Evolutionary conservation across 1,139 yeast species (phyloP).

Genomic region (Debaryomyces fabryi): DNA sequence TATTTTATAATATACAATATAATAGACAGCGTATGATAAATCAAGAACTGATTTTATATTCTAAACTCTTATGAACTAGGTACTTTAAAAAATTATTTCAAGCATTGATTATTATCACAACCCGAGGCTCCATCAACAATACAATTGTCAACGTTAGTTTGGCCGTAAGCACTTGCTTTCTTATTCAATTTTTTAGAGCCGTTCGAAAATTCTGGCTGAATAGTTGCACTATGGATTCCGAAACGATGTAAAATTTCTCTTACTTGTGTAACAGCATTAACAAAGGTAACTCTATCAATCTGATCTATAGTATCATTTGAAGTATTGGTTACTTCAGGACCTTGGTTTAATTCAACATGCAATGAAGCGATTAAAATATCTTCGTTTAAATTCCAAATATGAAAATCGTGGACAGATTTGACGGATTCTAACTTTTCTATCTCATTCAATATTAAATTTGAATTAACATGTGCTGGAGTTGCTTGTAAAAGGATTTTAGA

Average conservation of each 20-base stretch:
- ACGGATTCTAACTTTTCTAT: conserved; percentile 72
- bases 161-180: conserved; percentile 34
- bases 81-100: conserved; percentile 3
- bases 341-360: conserved; percentile 68
- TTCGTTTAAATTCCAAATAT: conserved; percentile 94
- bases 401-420: conserved; percentile 88
- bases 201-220: conserved; percentile 77
- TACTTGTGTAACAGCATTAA: conserved; percentile 73
- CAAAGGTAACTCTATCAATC: conserved; percentile 51
- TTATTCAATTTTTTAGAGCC: conserved; percentile 9
- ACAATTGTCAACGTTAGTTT: conserved; percentile 34
- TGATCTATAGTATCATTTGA: conserved; percentile 25
- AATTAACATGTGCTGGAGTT: conserved; percentile 79
- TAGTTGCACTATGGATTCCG: conserved; percentile 92
- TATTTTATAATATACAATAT: not conserved
- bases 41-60: not conserved
- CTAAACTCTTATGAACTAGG: not conserved
- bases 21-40: not conserved
- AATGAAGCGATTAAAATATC: conserved; percentile 84
- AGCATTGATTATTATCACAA: conserved; percentile 38
- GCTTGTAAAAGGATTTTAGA: conserved; percentile 90
- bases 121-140: conserved; percentile 39
- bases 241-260: conserved; percentile 78
- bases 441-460: conserved; percentile 71
- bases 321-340: conserved; percentile 42